Percentiles rank a stretch among this genome's conserved stretches.
Evolutionary conservation across 257 asterid species (phyloP).

Genomic region (Capsicum baccatum): DNA sequence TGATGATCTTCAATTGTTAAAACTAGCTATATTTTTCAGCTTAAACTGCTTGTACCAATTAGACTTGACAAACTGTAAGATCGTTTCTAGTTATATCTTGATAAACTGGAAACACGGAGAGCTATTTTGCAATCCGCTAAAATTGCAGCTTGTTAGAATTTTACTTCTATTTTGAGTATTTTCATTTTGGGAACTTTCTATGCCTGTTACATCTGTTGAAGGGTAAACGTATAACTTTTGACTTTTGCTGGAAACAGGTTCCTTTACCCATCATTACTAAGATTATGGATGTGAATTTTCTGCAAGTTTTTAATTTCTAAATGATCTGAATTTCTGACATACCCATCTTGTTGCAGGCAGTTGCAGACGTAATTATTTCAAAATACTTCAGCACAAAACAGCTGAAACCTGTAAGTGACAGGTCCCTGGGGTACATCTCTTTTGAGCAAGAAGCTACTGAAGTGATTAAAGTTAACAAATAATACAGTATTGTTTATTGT

Average conservation of each 20-base stretch:
- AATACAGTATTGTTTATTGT: not conserved
- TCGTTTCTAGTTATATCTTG: not conserved
- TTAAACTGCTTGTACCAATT: conserved; percentile 11
- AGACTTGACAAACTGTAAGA: not conserved
- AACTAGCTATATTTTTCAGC: conserved; percentile 10
- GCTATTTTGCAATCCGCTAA: not conserved
- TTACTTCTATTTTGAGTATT: conserved; percentile 15
- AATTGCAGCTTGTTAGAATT: conserved; percentile 6
- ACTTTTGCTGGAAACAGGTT: conserved; percentile 10
- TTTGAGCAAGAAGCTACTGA: not conserved
- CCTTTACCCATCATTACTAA: not conserved
- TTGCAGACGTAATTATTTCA: conserved; percentile 68
- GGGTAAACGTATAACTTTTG: not conserved
- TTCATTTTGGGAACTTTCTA: not conserved
- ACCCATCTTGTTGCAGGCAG: conserved; percentile 58
- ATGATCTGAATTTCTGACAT: conserved; percentile 11
- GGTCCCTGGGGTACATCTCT: not conserved
- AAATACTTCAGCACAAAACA: conserved; percentile 61
- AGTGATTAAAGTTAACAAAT: not conserved
- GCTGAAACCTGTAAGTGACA: conserved; percentile 69
- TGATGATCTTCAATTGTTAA: conserved; percentile 16
- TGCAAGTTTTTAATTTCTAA: conserved; percentile 22
- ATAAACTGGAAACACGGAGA: conserved; percentile 8
- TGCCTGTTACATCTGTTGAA: not conserved
- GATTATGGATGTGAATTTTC: not conserved